Base-by-base conservation (phyloP, 768 basidiomycete species). In the Strobilomyces echinocephalus region DNA sequence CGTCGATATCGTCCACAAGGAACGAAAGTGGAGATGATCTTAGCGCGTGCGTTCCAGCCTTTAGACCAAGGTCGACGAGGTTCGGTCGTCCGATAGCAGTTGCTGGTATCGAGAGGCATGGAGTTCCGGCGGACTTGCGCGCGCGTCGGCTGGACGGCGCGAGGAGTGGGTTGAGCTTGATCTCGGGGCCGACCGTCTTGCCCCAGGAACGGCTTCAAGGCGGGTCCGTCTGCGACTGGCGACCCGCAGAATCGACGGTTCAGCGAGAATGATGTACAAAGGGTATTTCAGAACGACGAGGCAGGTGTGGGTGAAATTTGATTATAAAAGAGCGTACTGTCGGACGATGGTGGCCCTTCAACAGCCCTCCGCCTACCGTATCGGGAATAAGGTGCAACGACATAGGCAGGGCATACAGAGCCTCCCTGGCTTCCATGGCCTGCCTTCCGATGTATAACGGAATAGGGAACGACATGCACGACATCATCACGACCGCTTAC, bases 91-190 rank as follows among this genome's bases (percentile, higher is more conserved):
- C 82, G 79, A 59, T 79, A 79, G 50, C 83, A 81, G 53, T 80
- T 75, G 38, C 75, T 78, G 8, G 85, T 78, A 7, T 74, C 71
- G 64, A 82, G 87, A 38, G 85, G 75, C 83, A 90, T 85, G n/a
- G n/a, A n/a, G 69, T 87, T 85, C 86, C 87, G 89, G 43, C 78
- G 80, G 41, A 90, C 75, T 7, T 70, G 59, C 4, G 67, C 65
- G 9, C 74, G 73, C n/a, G n/a, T n/a, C n/a, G n/a, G n/a, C n/a
- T n/a, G 0, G 76, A 67, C 54, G 67, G 71, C 18, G 69, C 61
- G 15, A 89, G 72, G 24, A 88, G 74, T 0, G 88, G 86, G 62
- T 90, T 89, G 33, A 90, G 52, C 42, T 69, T 66, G 6, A 83
- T 57, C 7, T 58, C 56, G 1, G 80, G 81, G 0, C 71, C 60